phyloP scores from a whole-genome alignment of 2,329 filamentous ascomycete species.

The Scedosporium apiospermum region DNA sequence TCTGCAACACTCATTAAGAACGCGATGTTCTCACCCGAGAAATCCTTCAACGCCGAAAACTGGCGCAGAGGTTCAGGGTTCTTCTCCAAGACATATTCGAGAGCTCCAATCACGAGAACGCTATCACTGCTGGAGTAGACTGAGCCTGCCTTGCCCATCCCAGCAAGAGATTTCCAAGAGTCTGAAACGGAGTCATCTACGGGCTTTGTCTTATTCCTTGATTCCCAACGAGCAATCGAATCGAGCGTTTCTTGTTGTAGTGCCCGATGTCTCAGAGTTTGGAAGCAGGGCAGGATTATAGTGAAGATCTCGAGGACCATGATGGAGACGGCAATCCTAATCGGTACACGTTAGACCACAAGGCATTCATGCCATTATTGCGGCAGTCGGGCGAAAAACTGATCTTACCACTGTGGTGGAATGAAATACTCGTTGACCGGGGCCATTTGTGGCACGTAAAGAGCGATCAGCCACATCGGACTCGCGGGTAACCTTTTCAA shows the following conservation, averaged over 20 bases:
- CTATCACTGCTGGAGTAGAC: slow-evolving; percentile 27
- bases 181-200: slow-evolving; percentile 17
- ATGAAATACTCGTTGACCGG: slow-evolving; percentile 44
- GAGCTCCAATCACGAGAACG: slow-evolving; percentile 49
- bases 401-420: slow-evolving; percentile 51
- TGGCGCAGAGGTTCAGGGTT: slow-evolving; percentile 52
- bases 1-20: slow-evolving; percentile 49
- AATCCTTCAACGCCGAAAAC: slow-evolving; percentile 57
- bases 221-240: slow-evolving; percentile 38
- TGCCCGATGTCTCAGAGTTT: slow-evolving; percentile 37
- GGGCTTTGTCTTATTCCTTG: slow-evolving; percentile 26
- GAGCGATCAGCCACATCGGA: slow-evolving; percentile 57
- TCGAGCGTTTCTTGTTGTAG: slow-evolving; percentile 38
- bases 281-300: slow-evolving; percentile 52
- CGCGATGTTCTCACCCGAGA: slow-evolving; percentile 62
- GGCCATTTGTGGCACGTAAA: slow-evolving; percentile 41
- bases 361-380: background rate
- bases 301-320: slow-evolving; percentile 54
- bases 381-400: background rate
- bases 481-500: slow-evolving; percentile 47
- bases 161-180: slow-evolving; percentile 23
- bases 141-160: slow-evolving; percentile 24
- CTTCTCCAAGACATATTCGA: slow-evolving; percentile 50
- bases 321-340: slow-evolving; percentile 49
- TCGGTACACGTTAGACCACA: background rate